These are phyloP conservation scores for Cercospora nicotianae DNA, from an alignment of 2,329 filamentous ascomycete species.

Conservation along the genomic window DNA sequence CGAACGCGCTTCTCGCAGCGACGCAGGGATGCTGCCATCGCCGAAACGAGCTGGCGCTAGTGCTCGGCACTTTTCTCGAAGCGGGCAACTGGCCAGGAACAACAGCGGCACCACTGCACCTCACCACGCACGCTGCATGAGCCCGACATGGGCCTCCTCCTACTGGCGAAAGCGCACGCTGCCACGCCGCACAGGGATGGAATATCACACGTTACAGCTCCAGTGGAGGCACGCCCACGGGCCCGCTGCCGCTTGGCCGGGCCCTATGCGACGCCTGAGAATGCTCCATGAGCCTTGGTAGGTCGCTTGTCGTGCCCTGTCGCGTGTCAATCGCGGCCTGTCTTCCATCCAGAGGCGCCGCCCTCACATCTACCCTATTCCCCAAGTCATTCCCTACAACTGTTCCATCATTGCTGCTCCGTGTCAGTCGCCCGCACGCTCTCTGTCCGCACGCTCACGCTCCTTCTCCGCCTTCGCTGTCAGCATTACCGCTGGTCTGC, in stretches of 20 bases:
- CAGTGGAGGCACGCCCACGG: conserved; percentile 6
- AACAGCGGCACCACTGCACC: conserved; percentile 2
- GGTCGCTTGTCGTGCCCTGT: conserved; percentile 18
- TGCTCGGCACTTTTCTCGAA: conserved; percentile 8
- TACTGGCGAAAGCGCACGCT: background rate
- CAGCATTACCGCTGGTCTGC: background rate
- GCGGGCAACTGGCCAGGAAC: conserved; percentile 15
- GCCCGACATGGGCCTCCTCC: conserved; percentile 12
- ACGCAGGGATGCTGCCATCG: conserved; percentile 7
- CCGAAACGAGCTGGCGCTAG: conserved; percentile 6
- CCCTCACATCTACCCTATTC: conserved; percentile 8
- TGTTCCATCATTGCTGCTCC: background rate
- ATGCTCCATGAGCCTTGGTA: conserved; percentile 16
- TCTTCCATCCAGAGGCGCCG: conserved; percentile 5
- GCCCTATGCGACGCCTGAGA: conserved; percentile 16
- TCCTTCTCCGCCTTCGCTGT: background rate
- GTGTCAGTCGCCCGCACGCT: background rate
- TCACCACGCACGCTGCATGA: conserved; percentile 7
- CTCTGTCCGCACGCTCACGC: background rate
- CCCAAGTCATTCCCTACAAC: background rate
- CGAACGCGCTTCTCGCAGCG: background rate
- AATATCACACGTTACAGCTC: background rate
- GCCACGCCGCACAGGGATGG: background rate
- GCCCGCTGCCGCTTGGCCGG: conserved; percentile 12
- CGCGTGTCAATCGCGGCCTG: conserved; percentile 18